A percentile compares a stretch with the other conserved stretches of the same genome.
Evolutionary conservation across 225 moss, liverwort and hornwort species (phyloP).

Genomic region (Physcomitrium patens): DNA sequence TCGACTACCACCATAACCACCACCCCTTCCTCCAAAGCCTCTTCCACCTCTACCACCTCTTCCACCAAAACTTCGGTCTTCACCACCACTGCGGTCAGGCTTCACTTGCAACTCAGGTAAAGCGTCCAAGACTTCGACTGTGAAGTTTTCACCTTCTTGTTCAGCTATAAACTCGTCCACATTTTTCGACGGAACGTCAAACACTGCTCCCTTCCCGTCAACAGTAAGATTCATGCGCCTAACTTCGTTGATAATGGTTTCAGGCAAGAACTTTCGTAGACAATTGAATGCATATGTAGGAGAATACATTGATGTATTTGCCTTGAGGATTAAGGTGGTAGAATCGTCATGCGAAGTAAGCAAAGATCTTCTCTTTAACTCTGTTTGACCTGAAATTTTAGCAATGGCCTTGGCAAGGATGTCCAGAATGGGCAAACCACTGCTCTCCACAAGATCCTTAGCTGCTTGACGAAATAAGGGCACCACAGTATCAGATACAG

Average conservation of each 20-base stretch:
- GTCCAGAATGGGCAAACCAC: slow-evolving; percentile 59
- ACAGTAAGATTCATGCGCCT: slow-evolving; percentile 81
- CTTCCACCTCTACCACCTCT: too few species aligned
- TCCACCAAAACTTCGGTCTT: slow-evolving; percentile 37
- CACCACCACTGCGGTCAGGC: slow-evolving; percentile 48
- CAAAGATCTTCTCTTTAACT: slow-evolving; percentile 82
- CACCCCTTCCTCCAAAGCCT: too few species aligned
- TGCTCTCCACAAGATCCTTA: slow-evolving; percentile 68
- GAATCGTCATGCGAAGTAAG: slow-evolving; percentile 82
- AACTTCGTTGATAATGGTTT: slow-evolving; percentile 68
- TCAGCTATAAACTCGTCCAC: slow-evolving; percentile 61
- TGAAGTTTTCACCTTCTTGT: slow-evolving; percentile 75
- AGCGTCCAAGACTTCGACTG: slow-evolving; percentile 67
- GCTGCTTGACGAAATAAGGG: slow-evolving; percentile 73
- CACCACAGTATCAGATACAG: slow-evolving; percentile 66
- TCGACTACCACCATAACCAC: too few species aligned
- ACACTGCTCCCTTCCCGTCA: slow-evolving; percentile 82
- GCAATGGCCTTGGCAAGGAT: slow-evolving; percentile 92
- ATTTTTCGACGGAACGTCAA: slow-evolving; percentile 68
- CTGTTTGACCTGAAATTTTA: slow-evolving; percentile 77
- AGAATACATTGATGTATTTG: slow-evolving; percentile 62
- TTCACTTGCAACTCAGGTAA: slow-evolving; percentile 75
- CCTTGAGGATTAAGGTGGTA: slow-evolving; percentile 68
- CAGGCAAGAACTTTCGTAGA: slow-evolving; percentile 69
- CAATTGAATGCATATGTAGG: slow-evolving; percentile 78